Base-by-base conservation (phyloP, 2,329 filamentous ascomycete species). In the Fusarium metavorans region DNA sequence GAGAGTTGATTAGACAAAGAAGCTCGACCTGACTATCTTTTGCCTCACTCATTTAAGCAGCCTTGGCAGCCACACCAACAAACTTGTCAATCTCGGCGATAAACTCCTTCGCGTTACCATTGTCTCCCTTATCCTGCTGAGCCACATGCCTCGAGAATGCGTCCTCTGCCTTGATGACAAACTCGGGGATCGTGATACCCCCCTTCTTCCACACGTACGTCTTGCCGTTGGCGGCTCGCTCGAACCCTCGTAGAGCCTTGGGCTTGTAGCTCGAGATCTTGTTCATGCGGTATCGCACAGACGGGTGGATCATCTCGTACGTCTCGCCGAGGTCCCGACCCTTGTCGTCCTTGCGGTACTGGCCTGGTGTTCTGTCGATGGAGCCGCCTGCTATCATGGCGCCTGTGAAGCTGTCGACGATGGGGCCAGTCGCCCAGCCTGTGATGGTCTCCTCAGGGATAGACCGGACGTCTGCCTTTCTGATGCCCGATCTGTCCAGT, bases 371-470 rank as follows among this genome's bases (percentile, higher is more conserved):
- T 14, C 76, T 65, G 61, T 68, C 63, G 30, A 71, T 8, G 32
- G 60, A 76, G 13, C 58, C 67, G 6, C 23, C 64, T 4, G 75
- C 70, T 2, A 75, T 43, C 71, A 77, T 72, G 43, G 63, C 67
- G 32, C 67, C 72, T 3, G 71, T 75, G 71, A 76, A 78, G 67
- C 76, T 78, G 34, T 78, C 76, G 39, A 78, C 68, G 20, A 78
- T 77, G 37, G 76, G 75, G 2, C 76, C 76, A 1, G 74, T 78
- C 16, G 76, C 76, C 76, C 76, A 78, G 10, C 76, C 76, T 27
- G 43, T 69, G 65, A 77, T 52, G 5, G 63, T 67, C 20, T 75
- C 74, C 13, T 71, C 59, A 23, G 67, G 62, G 20, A 77, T 58
- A 16, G 71, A 71, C 35, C 69, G 64, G 41, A 68, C 37, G 5